Percentiles rank a stretch among this genome's conserved stretches.
These are phyloP conservation scores for Neurospora sp. DNA, from an alignment of 495 filamentous ascomycete genomes.

Conservation along the genomic window DNA sequence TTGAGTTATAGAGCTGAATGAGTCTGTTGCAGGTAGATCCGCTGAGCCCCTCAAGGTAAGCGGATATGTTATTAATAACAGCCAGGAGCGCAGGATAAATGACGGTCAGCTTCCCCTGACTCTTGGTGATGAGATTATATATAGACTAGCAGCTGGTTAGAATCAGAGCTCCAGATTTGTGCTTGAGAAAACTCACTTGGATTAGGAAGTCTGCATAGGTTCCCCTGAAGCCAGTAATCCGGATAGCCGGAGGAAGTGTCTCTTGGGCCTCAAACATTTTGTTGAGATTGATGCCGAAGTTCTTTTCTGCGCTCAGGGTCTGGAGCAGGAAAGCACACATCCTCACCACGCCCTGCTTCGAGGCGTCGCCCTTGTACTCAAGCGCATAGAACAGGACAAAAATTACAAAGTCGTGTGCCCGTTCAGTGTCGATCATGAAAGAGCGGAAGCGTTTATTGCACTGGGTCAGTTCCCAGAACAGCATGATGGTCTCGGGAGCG, in stretches of 20 bases:
- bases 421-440: slow-evolving; percentile 93
- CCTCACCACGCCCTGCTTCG: slow-evolving; percentile 83
- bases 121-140: slow-evolving; percentile 81
- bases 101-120: slow-evolving; percentile 81
- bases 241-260: slow-evolving; percentile 68
- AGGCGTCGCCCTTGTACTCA: slow-evolving; percentile 72
- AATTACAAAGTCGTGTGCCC: slow-evolving; percentile 86
- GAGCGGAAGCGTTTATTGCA: slow-evolving; percentile 97
- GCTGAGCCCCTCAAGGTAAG: slow-evolving; percentile 69
- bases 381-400: slow-evolving; percentile 87
- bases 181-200: slow-evolving; percentile 50
- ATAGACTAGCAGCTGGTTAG: slow-evolving; percentile 60
- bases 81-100: slow-evolving; percentile 90
- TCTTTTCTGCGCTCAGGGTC: slow-evolving; percentile 86
- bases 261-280: slow-evolving; percentile 84
- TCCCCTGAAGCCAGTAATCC: slow-evolving; percentile 74
- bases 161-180: background rate
- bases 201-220: slow-evolving; percentile 92
- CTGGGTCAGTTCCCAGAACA: slow-evolving; percentile 96
- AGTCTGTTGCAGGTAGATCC: slow-evolving; percentile 69
- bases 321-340: slow-evolving; percentile 97
- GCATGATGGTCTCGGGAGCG: slow-evolving; percentile 91
- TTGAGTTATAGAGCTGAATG: slow-evolving; percentile 80
- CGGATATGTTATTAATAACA: slow-evolving; percentile 84
- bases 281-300: slow-evolving; percentile 85